These are phyloP conservation scores for Hydrangea macrophylla DNA, from an alignment of 148 eudicot species.

Conservation along the genomic window DNA sequence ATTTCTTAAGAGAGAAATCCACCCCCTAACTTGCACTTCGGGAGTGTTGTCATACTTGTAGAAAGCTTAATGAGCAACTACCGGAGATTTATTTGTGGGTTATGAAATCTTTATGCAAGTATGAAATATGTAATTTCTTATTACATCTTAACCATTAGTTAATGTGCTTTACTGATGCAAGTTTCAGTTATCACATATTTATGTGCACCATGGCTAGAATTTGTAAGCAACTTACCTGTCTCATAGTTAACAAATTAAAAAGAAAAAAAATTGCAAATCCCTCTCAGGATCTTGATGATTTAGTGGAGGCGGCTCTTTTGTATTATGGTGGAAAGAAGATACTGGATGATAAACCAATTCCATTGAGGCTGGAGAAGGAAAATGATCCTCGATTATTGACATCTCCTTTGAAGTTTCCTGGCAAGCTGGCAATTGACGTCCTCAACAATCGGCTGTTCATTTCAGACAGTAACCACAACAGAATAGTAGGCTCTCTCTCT, in stretches of 20 bases:
- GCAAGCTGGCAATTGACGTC: constrained; percentile 85
- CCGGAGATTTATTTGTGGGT: neutral
- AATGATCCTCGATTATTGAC: constrained; percentile 81
- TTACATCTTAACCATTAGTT: neutral
- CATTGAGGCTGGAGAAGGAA: constrained; percentile 82
- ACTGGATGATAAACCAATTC: constrained; percentile 64
- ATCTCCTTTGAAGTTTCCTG: constrained; percentile 95
- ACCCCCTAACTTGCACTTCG: neutral
- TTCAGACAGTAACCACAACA: constrained; percentile 95
- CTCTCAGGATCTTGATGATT: constrained; percentile 73
- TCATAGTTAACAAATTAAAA: neutral
- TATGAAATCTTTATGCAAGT: neutral
- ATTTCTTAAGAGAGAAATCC: too few relatives aligned
- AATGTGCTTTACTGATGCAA: constrained; percentile 1
- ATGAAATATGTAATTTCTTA: neutral
- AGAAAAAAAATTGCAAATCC: neutral
- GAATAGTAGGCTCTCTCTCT: constrained; percentile 61
- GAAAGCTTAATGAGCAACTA: neutral
- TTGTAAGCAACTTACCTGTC: neutral
- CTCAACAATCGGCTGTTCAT: constrained; percentile 85
- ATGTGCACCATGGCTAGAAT: neutral
- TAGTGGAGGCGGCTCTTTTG: constrained; percentile 85
- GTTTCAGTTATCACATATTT: neutral
- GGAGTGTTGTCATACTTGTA: neutral
- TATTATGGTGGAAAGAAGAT: constrained; percentile 69